Percentiles rank a stretch among this genome's conserved stretches.
Conservation (phyloP, 768 basidiomycete genomes). For the Suillus bovinus region DNA sequence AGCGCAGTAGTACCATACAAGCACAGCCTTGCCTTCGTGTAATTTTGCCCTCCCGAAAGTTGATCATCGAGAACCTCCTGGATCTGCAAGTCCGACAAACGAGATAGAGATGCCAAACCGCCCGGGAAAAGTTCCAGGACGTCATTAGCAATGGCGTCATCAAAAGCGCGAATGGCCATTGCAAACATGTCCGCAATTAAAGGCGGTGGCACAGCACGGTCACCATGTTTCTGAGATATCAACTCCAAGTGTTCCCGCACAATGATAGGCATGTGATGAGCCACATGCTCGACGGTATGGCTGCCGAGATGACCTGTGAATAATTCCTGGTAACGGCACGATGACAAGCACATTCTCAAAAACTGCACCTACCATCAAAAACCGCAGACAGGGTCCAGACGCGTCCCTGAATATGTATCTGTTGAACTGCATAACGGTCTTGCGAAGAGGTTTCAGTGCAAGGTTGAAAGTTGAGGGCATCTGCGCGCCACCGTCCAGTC, state of each 20-base stretch:
- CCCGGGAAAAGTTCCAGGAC: slow-evolving; percentile 61
- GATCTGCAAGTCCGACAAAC: slow-evolving; percentile 58
- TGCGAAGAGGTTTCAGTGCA: slow-evolving; percentile 54
- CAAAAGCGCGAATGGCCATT: slow-evolving; percentile 59
- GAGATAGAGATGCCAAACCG: slow-evolving; percentile 48
- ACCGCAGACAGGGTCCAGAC: slow-evolving; percentile 69
- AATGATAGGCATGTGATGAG: slow-evolving; percentile 67
- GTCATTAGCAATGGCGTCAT: slow-evolving; percentile 67
- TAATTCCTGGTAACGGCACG: neutral
- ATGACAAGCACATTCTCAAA: slow-evolving; percentile 9
- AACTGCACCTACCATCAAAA: slow-evolving; percentile 56
- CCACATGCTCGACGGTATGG: slow-evolving; percentile 68
- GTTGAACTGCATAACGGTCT: slow-evolving; percentile 62
- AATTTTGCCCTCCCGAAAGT: slow-evolving; percentile 54
- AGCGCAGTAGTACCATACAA: slow-evolving; percentile 83
- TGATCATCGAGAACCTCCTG: slow-evolving; percentile 65
- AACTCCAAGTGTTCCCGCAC: slow-evolving; percentile 57
- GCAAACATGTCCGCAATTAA: slow-evolving; percentile 58
- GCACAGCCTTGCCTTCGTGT: slow-evolving; percentile 65
- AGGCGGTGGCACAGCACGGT: slow-evolving; percentile 43
- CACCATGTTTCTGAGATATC: slow-evolving; percentile 38
- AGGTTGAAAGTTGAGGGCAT: slow-evolving; percentile 70
- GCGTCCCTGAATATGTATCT: slow-evolving; percentile 54
- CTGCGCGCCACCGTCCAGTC: slow-evolving; percentile 44
- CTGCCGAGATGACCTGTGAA: slow-evolving; percentile 64